A percentile compares a stretch with the other conserved stretches of the same genome.
These are phyloP conservation scores for Achaetomium macrosporum DNA, from an alignment of 2,329 filamentous ascomycete species.

Conservation along the genomic window DNA sequence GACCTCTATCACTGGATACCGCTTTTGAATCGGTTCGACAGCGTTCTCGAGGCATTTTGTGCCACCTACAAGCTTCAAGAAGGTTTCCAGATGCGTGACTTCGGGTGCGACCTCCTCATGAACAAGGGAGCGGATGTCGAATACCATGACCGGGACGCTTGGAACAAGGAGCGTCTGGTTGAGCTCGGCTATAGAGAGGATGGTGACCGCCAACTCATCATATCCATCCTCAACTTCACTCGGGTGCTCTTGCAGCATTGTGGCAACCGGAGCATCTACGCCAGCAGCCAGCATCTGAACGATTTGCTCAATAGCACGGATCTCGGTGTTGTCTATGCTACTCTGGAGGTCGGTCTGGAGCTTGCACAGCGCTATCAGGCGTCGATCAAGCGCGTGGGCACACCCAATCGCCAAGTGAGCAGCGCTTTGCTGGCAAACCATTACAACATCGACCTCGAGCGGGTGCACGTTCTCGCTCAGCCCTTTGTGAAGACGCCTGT, in stretches of 20 bases:
- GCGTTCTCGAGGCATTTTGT: slow-evolving; percentile 75
- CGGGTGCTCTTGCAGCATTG: slow-evolving; percentile 87
- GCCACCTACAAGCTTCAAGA: slow-evolving; percentile 71
- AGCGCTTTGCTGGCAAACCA: slow-evolving; percentile 74
- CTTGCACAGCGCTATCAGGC: slow-evolving; percentile 90
- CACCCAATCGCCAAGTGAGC: slow-evolving; percentile 60
- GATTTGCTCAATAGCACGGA: slow-evolving; percentile 85
- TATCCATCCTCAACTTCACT: slow-evolving; percentile 78
- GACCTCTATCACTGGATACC: slow-evolving; percentile 98
- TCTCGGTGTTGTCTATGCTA: slow-evolving; percentile 67
- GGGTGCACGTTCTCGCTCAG: slow-evolving; percentile 73
- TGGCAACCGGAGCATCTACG: slow-evolving; percentile 93
- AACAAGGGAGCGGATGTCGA: slow-evolving; percentile 50
- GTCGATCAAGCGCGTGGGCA: slow-evolving; percentile 70
- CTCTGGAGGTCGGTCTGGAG: slow-evolving; percentile 75
- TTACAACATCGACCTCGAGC: slow-evolving; percentile 73
- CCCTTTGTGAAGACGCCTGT: slow-evolving; percentile 70
- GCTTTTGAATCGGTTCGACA: slow-evolving; percentile 87
- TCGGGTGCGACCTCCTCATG: slow-evolving; percentile 60
- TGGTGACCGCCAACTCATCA: slow-evolving; percentile 74
- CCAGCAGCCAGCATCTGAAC: slow-evolving; percentile 84
- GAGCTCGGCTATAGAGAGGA: slow-evolving; percentile 62
- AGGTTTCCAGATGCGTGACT: slow-evolving; percentile 74
- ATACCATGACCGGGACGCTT: slow-evolving; percentile 44
- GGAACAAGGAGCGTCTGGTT: slow-evolving; percentile 42